A percentile compares a stretch with the other conserved stretches of the same genome.
phyloP scores from a whole-genome alignment of 106 monocot species.

The Amphibolis antarctica region DNA sequence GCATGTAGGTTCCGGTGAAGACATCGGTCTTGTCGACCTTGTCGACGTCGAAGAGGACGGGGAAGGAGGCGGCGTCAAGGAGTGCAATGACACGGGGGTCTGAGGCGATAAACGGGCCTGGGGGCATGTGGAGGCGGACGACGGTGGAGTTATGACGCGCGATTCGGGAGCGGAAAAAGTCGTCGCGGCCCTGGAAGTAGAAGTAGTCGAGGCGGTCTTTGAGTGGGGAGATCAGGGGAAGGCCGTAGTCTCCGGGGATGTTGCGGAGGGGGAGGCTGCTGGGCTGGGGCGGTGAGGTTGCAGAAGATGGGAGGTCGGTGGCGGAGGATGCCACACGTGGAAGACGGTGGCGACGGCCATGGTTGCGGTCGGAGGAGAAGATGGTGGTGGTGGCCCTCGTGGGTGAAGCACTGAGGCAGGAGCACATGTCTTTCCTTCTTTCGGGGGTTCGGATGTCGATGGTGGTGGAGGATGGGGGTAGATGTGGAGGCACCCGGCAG shows the following conservation, averaged over 20 bases:
- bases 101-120: conserved; percentile 55
- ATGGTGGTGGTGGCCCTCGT: background rate
- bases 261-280: conserved; percentile 32
- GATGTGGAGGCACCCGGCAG: too few species aligned
- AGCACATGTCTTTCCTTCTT: too few species aligned
- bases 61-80: conserved; percentile 74
- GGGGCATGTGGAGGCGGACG: conserved; percentile 80
- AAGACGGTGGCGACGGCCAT: background rate
- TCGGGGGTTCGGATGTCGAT: too few species aligned
- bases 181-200: conserved; percentile 59
- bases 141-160: conserved; percentile 54
- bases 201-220: conserved; percentile 50
- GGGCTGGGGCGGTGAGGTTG: background rate
- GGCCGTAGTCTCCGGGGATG: conserved; percentile 55
- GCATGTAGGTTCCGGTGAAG: conserved; percentile 90
- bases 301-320: background rate
- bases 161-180: conserved; percentile 57
- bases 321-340: background rate
- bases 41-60: conserved; percentile 70
- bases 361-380: background rate
- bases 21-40: conserved; percentile 86
- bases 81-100: conserved; percentile 71
- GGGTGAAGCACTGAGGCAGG: too few species aligned
- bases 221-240: conserved; percentile 38
- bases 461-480: too few species aligned